Conservation (phyloP, 805 yeast genomes). For the Nakazawaea anatomiae region DNA sequence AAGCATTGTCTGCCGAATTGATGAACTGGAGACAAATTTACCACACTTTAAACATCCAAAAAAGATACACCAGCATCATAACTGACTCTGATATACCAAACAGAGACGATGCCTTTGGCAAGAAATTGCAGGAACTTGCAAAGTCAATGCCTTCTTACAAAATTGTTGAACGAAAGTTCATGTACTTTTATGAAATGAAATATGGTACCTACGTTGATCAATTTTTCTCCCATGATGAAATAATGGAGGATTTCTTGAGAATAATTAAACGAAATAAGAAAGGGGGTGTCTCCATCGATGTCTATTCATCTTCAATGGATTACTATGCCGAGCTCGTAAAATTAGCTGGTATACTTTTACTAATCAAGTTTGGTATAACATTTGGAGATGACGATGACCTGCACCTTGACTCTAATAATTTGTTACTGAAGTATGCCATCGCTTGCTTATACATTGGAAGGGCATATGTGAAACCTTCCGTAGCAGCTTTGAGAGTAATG, state of each 20-base stretch:
- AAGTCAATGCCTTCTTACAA: constrained; percentile 3
- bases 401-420: constrained; percentile 1
- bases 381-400: constrained; percentile 2
- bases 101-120: constrained; percentile 8
- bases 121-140: constrained; percentile 8
- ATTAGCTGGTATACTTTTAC: constrained; percentile 2
- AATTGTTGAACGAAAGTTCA: constrained; percentile 3
- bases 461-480: background rate
- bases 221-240: constrained; percentile 1
- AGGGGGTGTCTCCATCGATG: constrained; percentile 6
- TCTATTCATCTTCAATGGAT: background rate
- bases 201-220: background rate
- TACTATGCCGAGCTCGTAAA: constrained; percentile 4
- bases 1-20: background rate
- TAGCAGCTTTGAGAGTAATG: background rate
- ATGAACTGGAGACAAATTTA: constrained; percentile 2
- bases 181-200: constrained; percentile 7
- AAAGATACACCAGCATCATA: constrained; percentile 6
- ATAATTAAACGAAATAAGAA: constrained; percentile 8
- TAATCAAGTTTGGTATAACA: constrained; percentile 5
- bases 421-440: constrained; percentile 1
- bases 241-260: constrained; percentile 3
- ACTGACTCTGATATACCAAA: background rate
- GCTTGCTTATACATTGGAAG: constrained; percentile 3
- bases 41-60: constrained; percentile 3